Base-by-base conservation (phyloP, 2,329 filamentous ascomycete genomes). In the Venturia nashicola region DNA sequence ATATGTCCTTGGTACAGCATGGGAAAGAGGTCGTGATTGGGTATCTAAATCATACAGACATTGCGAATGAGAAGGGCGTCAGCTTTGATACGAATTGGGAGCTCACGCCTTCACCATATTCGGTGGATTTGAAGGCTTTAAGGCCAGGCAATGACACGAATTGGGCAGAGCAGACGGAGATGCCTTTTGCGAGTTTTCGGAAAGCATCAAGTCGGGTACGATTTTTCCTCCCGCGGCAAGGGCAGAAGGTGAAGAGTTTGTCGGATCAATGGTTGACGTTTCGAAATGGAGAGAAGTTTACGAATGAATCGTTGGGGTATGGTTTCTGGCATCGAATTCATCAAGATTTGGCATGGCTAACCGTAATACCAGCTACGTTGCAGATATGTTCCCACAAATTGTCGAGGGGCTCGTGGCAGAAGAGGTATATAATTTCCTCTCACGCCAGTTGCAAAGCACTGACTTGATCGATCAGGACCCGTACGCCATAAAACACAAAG, bases 231-330 rank as follows among this genome's bases (percentile, higher is more conserved):
- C 82, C 83, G 27, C 73, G 79, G 63, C 54, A 76, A 20, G 78
- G 78, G 0, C 78, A 81, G 62, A 69, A 67, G 18, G 65, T 69
- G 11, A 71, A 68, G 12, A 75, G 73, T 59, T 71, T 77, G 39
- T 76, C 83, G 4, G 87, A 91, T 70, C 79, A 88, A 72, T 92
- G 88, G 88, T 75, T 89, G 3, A 80, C 83, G 34, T 80, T 88
- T 63, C 73, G 78, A 1, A 83, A 82, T 16, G 80, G 81, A 0
- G 82, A 83, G 65, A 80, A 75, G 44, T 90, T 88, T 76, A 89
- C 83, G 1, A 81, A 88, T 68, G 80, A 81, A 3, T 78, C 80
- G 1, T 76, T 92, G 1, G 86, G 83, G 0, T 57, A 57, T 36
- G 32, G 27, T 20, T 57, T 34, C 11, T 9, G 32, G 18, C 9